Percentiles rank a stretch among this genome's conserved stretches.
phyloP scores from a whole-genome alignment of 768 basidiomycete genomes.

The Tulasnella sp. region DNA sequence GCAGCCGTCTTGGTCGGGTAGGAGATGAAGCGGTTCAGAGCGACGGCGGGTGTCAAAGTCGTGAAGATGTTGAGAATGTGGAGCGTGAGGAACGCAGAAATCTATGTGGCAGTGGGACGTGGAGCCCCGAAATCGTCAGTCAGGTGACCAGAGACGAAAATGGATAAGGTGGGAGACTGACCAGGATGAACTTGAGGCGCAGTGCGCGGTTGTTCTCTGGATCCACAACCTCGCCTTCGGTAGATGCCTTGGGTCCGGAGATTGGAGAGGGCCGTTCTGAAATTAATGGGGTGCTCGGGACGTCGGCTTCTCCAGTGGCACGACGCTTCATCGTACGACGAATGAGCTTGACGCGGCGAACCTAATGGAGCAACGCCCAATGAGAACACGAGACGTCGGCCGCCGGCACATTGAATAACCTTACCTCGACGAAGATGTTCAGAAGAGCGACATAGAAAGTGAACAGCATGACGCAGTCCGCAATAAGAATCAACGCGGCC shows the following conservation, averaged over 20 bases:
- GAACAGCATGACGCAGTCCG: constrained; percentile 85
- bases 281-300: constrained; percentile 27
- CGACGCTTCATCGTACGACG: constrained; percentile 36
- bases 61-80: constrained; percentile 92
- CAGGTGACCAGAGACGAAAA: constrained; percentile 1
- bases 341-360: constrained; percentile 48
- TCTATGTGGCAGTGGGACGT: constrained; percentile 42
- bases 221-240: constrained; percentile 38
- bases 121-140: constrained; percentile 13
- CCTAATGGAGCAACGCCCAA: constrained; percentile 31
- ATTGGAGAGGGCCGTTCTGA: constrained; percentile 34
- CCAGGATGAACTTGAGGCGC: constrained; percentile 81
- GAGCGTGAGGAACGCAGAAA: constrained; percentile 84
- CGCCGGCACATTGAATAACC: constrained; percentile 16
- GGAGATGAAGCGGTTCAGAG: constrained; percentile 44
- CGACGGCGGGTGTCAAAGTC: constrained; percentile 71
- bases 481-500: constrained; percentile 77
- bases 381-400: constrained; percentile 6
- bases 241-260: constrained; percentile 52
- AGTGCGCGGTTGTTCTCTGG: constrained; percentile 74
- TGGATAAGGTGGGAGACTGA: constrained; percentile 39
- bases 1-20: constrained; percentile 27
- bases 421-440: constrained; percentile 92
- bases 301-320: constrained; percentile 29
- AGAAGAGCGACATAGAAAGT: constrained; percentile 87